These are phyloP conservation scores for Chlamydomonas applanata DNA, from an alignment of 139 green algal species.

Conservation along the genomic window DNA sequence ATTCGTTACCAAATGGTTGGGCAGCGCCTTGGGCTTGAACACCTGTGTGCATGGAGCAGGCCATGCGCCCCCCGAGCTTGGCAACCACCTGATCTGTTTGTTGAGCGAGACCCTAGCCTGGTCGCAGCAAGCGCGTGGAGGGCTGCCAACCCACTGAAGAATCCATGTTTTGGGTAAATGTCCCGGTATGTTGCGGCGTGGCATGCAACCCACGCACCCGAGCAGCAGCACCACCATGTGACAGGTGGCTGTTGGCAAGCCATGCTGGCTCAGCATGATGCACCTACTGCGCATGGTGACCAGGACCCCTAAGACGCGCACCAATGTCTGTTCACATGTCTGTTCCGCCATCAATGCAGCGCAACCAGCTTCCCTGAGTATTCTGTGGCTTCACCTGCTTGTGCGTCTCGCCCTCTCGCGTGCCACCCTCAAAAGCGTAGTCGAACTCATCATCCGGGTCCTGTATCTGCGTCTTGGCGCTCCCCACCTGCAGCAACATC, in stretches of 20 bases:
- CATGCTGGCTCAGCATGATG: neutral
- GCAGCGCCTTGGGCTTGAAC: constrained; percentile 34
- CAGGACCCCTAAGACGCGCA: too few species aligned
- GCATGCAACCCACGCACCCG: too few species aligned
- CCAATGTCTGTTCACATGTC: too few species aligned
- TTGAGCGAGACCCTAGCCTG: too few species aligned
- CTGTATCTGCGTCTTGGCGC: neutral
- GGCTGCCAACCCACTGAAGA: too few species aligned
- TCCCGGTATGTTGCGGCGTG: too few species aligned
- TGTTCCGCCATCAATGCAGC: too few species aligned
- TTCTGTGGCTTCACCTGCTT: constrained; percentile 31
- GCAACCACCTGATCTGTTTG: too few species aligned
- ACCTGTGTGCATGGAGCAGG: constrained; percentile 18
- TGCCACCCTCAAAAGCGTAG: constrained; percentile 33
- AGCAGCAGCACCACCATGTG: neutral
- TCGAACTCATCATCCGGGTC: constrained; percentile 35
- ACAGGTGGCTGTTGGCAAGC: neutral
- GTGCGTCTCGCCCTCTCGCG: constrained; percentile 28
- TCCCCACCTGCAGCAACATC: constrained; percentile 21
- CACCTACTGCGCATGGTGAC: neutral
- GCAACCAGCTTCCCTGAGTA: too few species aligned
- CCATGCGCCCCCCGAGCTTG: neutral
- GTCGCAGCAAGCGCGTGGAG: too few species aligned
- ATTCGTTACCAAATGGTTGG: constrained; percentile 28
- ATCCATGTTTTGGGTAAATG: too few species aligned